Evolutionary conservation across 495 filamentous ascomycete species (phyloP).

Genomic region (Annulohypoxylon maeteangense): DNA sequence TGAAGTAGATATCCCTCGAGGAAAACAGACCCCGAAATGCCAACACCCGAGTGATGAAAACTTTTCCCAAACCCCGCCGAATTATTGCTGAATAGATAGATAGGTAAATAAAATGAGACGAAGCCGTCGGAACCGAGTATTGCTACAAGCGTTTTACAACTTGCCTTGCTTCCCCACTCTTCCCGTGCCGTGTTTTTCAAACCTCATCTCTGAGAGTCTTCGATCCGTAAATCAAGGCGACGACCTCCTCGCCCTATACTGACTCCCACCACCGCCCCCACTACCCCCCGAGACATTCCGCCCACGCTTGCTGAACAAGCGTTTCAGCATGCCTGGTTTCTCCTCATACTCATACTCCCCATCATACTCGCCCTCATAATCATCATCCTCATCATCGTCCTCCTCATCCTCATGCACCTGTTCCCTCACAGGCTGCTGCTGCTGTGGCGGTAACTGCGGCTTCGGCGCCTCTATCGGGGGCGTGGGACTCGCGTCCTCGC

Average conservation of each 20-base stretch:
- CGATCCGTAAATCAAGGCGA: conserved; percentile 34
- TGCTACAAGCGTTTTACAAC: conserved; percentile 25
- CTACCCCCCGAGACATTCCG: not conserved
- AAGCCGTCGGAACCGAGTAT: not conserved
- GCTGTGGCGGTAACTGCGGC: not conserved
- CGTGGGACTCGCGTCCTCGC: not conserved
- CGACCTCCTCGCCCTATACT: conserved; percentile 26
- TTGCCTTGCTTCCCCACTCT: conserved; percentile 12
- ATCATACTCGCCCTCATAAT: not conserved
- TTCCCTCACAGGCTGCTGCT: not conserved
- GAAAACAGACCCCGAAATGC: not conserved
- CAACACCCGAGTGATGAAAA: not conserved
- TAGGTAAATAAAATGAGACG: not conserved
- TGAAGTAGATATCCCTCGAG: too few relatives aligned
- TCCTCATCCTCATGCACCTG: not conserved
- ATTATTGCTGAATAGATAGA: conserved; percentile 4
- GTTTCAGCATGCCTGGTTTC: conserved; percentile 23
- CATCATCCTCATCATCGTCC: not conserved
- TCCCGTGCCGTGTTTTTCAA: not conserved
- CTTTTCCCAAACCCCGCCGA: conserved; percentile 21
- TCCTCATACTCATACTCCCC: conserved; percentile 8
- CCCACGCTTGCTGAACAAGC: conserved; percentile 33
- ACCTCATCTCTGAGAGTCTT: conserved; percentile 14
- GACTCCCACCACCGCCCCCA: conserved; percentile 9
- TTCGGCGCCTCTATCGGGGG: not conserved